Evolutionary conservation across 805 yeast genomes (phyloP).

Genomic region (Hanseniaspora osmophila): DNA sequence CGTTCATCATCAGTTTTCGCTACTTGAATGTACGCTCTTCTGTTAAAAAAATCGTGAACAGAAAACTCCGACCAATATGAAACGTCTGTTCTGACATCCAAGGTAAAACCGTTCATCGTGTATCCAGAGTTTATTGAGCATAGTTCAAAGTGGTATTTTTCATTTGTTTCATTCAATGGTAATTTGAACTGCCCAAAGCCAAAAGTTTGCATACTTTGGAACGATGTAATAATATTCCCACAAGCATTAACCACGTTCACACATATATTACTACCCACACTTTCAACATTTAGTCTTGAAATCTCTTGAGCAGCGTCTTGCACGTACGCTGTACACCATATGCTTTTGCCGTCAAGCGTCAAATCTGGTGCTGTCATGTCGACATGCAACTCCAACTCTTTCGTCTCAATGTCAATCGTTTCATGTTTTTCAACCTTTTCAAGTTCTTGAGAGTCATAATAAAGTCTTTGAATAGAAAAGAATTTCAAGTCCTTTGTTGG

Average conservation of each 20-base stretch:
- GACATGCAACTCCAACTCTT: constrained; percentile 29
- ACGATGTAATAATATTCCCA: constrained; percentile 28
- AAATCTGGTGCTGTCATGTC: constrained; percentile 8
- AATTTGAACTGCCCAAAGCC: constrained; percentile 70
- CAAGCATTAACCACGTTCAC: constrained; percentile 26
- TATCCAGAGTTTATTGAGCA: constrained; percentile 11
- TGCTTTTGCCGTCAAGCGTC: not conserved
- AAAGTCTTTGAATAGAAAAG: constrained; percentile 44
- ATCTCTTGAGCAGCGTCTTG: constrained; percentile 25
- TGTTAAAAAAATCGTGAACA: constrained; percentile 6
- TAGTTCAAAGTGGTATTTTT: constrained; percentile 9
- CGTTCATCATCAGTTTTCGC: not conserved
- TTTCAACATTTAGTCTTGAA: constrained; percentile 17
- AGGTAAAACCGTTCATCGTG: constrained; percentile 13
- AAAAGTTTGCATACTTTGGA: constrained; percentile 61
- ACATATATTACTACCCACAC: constrained; percentile 35
- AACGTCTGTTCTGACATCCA: constrained; percentile 16
- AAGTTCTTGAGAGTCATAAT: constrained; percentile 28
- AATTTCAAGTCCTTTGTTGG: constrained; percentile 36
- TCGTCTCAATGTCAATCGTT: constrained; percentile 25
- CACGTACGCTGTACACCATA: constrained; percentile 53
- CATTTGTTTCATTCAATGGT: constrained; percentile 5
- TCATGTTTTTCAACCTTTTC: constrained; percentile 9
- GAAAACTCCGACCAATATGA: constrained; percentile 10
- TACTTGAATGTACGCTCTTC: constrained; percentile 8